phyloP scores from a whole-genome alignment of 1,284 basidiomycete genomes.

The Leccinum fuscescens region DNA sequence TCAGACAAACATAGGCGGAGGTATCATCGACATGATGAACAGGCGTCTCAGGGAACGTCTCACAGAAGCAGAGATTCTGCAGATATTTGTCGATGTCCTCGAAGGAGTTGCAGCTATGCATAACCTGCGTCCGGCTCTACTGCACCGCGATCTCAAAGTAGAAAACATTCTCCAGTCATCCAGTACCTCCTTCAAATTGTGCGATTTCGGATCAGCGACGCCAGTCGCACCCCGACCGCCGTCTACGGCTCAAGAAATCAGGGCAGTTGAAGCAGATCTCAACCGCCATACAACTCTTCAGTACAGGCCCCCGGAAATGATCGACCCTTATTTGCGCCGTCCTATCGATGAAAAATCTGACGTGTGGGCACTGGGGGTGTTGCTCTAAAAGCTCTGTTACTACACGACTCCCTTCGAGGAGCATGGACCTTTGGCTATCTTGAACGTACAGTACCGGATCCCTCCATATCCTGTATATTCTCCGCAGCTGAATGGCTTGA shows the following conservation, averaged over 20 bases:
- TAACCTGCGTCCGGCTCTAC: conserved; percentile 81
- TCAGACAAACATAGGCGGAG: conserved; percentile 64
- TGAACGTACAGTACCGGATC: conserved; percentile 95
- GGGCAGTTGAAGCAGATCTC: conserved; percentile 86
- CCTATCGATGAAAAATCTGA: conserved; percentile 94
- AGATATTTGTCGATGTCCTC: conserved; percentile 95
- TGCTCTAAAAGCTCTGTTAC: conserved; percentile 94
- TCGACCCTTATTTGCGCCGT: conserved; percentile 83
- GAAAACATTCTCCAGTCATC: conserved; percentile 93
- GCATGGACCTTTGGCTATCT: conserved; percentile 92
- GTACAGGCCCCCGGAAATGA: conserved; percentile 98
- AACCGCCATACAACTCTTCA: conserved; percentile 94
- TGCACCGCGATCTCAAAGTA: conserved; percentile 98
- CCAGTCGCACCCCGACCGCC: conserved; percentile 71
- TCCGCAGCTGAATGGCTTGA: conserved; percentile 79
- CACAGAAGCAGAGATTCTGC: conserved; percentile 93
- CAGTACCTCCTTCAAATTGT: conserved; percentile 85
- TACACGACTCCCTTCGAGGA: conserved; percentile 99
- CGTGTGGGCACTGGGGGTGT: conserved; percentile 93
- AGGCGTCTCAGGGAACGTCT: conserved; percentile 89
- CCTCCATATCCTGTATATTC: conserved; percentile 95
- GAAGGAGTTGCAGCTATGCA: conserved; percentile 97
- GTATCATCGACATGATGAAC: conserved; percentile 99
- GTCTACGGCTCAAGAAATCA: conserved; percentile 76
- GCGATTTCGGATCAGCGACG: conserved; percentile 96